phyloP scores from a whole-genome alignment of 2,329 filamentous ascomycete genomes.

The Claviceps capensis region DNA sequence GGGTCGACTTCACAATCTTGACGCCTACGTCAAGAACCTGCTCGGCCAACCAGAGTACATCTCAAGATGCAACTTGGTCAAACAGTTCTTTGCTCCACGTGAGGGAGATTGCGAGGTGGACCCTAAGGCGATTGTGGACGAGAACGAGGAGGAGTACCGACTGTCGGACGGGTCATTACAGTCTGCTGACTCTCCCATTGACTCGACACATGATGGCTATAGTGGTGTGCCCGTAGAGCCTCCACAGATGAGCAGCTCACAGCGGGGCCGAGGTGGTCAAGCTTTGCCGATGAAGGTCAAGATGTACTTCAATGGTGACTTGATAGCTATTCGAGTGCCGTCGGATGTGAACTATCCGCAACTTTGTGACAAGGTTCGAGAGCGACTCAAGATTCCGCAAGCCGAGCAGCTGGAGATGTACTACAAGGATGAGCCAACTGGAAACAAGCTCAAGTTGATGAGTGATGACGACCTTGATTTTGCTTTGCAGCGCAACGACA shows the following conservation, averaged over 20 bases:
- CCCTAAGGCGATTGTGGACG: conserved; percentile 54
- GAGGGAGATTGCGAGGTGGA: conserved; percentile 92
- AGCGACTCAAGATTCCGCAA: conserved; percentile 61
- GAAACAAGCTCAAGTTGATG: conserved; percentile 59
- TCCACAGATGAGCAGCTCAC: conserved; percentile 30
- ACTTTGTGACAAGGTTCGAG: conserved; percentile 70
- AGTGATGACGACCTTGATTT: conserved; percentile 70
- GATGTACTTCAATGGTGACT: conserved; percentile 82
- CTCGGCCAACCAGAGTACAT: conserved; percentile 76
- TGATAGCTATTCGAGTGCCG: conserved; percentile 82
- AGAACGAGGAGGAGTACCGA: conserved; percentile 69
- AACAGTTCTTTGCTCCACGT: conserved; percentile 79
- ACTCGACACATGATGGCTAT: conserved; percentile 42
- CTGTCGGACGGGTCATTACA: conserved; percentile 57
- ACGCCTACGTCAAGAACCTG: conserved; percentile 90
- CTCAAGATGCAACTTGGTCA: conserved; percentile 67
- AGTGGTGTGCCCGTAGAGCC: conserved; percentile 39
- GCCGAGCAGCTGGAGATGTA: conserved; percentile 63
- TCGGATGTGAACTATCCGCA: conserved; percentile 64
- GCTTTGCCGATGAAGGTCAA: conserved; percentile 73
- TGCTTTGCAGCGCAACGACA: conserved; percentile 73
- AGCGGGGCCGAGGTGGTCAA: conserved; percentile 10
- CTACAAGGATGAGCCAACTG: conserved; percentile 74
- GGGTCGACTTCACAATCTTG: conserved; percentile 78
- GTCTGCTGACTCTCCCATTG: conserved; percentile 50